Base-by-base conservation (phyloP, 2,329 filamentous ascomycete genomes). In the Neocucurbitaria cava region DNA sequence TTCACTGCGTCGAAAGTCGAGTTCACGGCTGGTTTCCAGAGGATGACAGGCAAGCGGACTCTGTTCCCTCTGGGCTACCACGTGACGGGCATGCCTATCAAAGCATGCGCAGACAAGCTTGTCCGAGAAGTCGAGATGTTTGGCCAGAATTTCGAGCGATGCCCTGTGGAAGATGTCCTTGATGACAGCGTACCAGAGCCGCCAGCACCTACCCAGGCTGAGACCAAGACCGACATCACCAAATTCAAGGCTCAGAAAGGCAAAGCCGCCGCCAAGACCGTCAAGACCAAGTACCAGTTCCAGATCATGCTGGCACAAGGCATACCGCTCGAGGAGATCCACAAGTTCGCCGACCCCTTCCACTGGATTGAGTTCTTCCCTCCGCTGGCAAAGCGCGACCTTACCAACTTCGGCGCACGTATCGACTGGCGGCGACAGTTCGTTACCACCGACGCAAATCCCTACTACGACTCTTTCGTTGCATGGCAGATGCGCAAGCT, bases 401-500 rank as follows among this genome's bases (percentile, higher is more conserved):
- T 97, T 65, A 90, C 87, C 66, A 89, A 89, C 74, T 87, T 98
- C 60, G 94, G 94, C 56, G 89, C 89, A 46, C 84, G 93, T 66
- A 90, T 98, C 69, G 95, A 98, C 75, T 99, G 94, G 94, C 85
- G 94, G 71, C 84, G 95, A 74, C 89, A 90, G 33, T 91, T 99
- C 62, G 89, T 98, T 61, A 99, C 95, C 6, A 99, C 95, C 2
- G 92, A 97, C 67, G 92, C 92, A 31, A 99, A 99, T 78, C 92
- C 92, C 4, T 98, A 95, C 81, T 99, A 96, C 74, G 94, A 99
- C 74, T 86, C 91, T 4, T 99, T 99, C 70, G 89, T 98, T 36
- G 83, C 91, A 69, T 99, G 95, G 95, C 95, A 98, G 79, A 97
- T 98, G 91, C 93, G 90, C 75, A 89, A 91, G 60, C 84, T 98